Conservation (phyloP, 768 basidiomycete species). For the Galerina marginata region DNA sequence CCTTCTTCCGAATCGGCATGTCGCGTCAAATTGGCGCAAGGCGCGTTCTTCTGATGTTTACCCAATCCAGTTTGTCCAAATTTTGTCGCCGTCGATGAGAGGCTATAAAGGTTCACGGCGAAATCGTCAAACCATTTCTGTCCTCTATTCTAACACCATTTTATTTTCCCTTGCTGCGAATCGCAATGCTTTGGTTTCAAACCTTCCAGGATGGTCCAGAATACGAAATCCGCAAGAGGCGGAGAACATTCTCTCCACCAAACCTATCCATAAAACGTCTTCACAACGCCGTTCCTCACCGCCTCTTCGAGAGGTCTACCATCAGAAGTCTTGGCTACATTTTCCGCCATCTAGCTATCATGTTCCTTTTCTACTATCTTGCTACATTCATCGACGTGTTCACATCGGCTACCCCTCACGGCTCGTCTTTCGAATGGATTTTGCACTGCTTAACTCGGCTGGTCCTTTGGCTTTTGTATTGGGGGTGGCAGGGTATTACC, state of each 20-base stretch:
- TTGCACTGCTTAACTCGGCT: slow-evolving; percentile 27
- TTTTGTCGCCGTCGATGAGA: not conserved
- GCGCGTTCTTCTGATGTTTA: not conserved
- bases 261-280: slow-evolving; percentile 48
- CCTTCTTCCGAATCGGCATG: slow-evolving; percentile 22
- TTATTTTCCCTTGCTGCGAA: not conserved
- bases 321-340: slow-evolving; percentile 49
- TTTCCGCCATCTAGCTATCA: slow-evolving; percentile 45
- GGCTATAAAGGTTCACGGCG: slow-evolving; percentile 10
- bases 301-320: slow-evolving; percentile 52
- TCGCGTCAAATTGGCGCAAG: slow-evolving; percentile 15
- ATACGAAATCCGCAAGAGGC: slow-evolving; percentile 47
- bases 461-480: slow-evolving; percentile 50
- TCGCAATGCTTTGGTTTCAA: slow-evolving; percentile 45
- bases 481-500: slow-evolving; percentile 54
- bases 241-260: slow-evolving; percentile 45
- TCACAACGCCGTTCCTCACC: slow-evolving; percentile 52
- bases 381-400: slow-evolving; percentile 30
- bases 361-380: slow-evolving; percentile 42
- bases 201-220: slow-evolving; percentile 54
- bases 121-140: slow-evolving; percentile 1
- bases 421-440: slow-evolving; percentile 8
- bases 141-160: not conserved
- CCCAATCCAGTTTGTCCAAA: slow-evolving; percentile 12
- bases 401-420: slow-evolving; percentile 1